A percentile compares a stretch with the other conserved stretches of the same genome.
Conservation (phyloP, 2,329 filamentous ascomycete species). For the Hysterium pulicare region DNA sequence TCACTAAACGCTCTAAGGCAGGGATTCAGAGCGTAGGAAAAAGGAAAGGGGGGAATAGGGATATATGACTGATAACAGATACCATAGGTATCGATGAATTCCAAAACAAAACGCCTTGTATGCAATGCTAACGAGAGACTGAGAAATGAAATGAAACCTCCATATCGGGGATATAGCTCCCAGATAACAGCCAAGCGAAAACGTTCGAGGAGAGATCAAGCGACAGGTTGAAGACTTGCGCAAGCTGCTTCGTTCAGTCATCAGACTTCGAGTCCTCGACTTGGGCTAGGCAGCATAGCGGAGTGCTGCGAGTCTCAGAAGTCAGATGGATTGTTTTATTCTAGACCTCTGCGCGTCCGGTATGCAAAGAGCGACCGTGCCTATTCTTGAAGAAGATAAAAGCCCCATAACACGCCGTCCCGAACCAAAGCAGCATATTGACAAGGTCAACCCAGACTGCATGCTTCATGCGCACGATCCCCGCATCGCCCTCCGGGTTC, state of each 20-base stretch:
- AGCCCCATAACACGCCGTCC: constrained; percentile 55
- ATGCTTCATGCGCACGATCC: constrained; percentile 74
- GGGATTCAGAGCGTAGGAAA: no score
- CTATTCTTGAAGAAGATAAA: constrained; percentile 52
- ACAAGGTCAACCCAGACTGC: constrained; percentile 80
- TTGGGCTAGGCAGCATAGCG: not conserved
- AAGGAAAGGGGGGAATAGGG: no score
- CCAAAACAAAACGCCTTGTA: no score
- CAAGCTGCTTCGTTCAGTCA: not conserved
- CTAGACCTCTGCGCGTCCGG: constrained; percentile 1
- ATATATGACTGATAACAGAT: no score
- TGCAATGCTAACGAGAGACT: no score
- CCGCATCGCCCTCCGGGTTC: constrained; percentile 60
- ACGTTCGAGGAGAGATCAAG: no score
- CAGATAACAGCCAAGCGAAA: not conserved
- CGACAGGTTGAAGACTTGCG: not conserved
- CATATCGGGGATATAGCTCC: not conserved
- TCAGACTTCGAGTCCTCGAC: not conserved
- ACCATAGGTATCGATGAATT: no score
- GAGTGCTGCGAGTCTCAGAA: not conserved
- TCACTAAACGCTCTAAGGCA: no score
- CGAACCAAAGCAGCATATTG: constrained; percentile 73
- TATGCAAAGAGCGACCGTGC: not conserved
- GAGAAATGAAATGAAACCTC: not conserved
- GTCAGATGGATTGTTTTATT: not conserved